Evolutionary conservation across 2,329 filamentous ascomycete genomes (phyloP).

Genomic region (Sporothrix curviconia): DNA sequence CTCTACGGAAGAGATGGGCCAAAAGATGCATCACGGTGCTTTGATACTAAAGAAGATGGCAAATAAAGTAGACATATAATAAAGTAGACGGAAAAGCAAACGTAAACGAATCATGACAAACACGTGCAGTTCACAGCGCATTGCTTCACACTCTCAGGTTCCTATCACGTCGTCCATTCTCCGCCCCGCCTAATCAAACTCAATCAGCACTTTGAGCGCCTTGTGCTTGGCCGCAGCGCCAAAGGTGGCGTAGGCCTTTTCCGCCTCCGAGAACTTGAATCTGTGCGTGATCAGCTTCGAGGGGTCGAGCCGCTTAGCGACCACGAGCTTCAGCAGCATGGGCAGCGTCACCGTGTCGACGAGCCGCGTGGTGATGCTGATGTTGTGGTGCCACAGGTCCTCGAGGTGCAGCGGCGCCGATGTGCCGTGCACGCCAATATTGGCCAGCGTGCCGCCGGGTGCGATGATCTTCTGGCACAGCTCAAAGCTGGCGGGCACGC

Average conservation of each 20-base stretch:
- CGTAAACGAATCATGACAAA: not conserved
- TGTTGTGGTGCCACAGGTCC: conserved; percentile 48
- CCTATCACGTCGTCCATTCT: not conserved
- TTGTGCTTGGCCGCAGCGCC: conserved; percentile 34
- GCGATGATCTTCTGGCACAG: conserved; percentile 48
- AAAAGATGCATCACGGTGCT: no score
- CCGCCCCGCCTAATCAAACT: conserved; percentile 22
- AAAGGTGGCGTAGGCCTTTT: conserved; percentile 39
- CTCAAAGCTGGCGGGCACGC: conserved; percentile 45
- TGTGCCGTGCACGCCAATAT: conserved; percentile 52
- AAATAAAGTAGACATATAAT: no score
- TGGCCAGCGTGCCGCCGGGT: conserved; percentile 47
- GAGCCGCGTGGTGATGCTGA: conserved; percentile 42
- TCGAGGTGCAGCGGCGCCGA: conserved; percentile 47
- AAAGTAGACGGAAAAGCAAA: not conserved
- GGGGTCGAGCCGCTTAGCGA: conserved; percentile 35
- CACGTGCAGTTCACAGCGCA: no score
- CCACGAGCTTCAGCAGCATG: conserved; percentile 41
- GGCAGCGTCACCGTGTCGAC: conserved; percentile 43
- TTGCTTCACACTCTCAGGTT: not conserved
- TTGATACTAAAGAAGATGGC: no score
- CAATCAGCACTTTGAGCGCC: conserved; percentile 39
- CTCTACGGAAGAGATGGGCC: no score
- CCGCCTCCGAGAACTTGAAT: conserved; percentile 37
- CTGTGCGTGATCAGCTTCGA: conserved; percentile 40